Base-by-base conservation (phyloP, 805 yeast species). In the Saccharomycopsis fibuligera region DNA sequence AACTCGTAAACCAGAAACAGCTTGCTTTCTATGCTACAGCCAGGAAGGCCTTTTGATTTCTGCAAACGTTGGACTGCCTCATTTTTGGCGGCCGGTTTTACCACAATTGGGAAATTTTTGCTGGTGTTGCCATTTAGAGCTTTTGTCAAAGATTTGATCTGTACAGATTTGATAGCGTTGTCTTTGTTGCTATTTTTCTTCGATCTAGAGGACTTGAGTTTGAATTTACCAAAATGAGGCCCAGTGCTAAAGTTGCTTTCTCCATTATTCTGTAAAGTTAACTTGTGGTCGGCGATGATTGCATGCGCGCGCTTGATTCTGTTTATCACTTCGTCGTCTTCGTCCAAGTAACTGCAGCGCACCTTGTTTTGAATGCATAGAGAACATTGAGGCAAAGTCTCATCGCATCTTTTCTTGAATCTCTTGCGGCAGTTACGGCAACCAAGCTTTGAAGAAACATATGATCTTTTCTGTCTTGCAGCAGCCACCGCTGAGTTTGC, bases 351-450 rank as follows among this genome's bases (percentile, higher is more conserved):
- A 17, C 25, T 17, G 27, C 41, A 38, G 12, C 27, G 23, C 8
- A 38, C n/a, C n/a, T 38, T 38, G 17, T 38, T 38, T 38, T 38
- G 41, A 21, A 38, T n/a, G 17, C 41, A 38, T 38, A 10, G 41
- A 9, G 25, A 19, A 38, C 41, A 38, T 21, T 38, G 16, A 38
- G 41, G 41, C 9, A 38, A n/a, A 5, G 27, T 6, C 17, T 38
- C 41, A 38, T 38, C 41, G 19, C 41, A 38, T 8, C 41, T 16
- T 38, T 38, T 38, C 19, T 38, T 38, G 27, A 38, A 38, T 38
- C 27, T 38, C 16, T 38, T 38, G 12, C 41, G 24, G 25, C 41
- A 38, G 25, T 38, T 38, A 6, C 10, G 8, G 19, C 41, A 38
- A 6, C 41, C 41, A 9, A 38, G 25, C n/a, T 38, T 38, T 38